Evolutionary conservation across 495 filamentous ascomycete genomes (phyloP).

Genomic region (Neurospora terricola): DNA sequence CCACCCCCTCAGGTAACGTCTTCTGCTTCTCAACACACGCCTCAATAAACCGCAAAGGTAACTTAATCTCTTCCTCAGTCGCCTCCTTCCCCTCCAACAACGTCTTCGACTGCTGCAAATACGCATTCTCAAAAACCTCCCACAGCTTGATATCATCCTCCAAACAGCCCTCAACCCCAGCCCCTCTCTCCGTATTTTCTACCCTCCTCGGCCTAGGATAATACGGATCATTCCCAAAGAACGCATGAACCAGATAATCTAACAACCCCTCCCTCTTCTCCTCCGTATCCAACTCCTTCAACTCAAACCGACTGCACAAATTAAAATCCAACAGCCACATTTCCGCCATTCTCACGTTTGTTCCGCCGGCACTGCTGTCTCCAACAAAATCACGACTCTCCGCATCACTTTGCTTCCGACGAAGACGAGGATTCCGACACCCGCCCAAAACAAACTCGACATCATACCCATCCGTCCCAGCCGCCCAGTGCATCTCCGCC

Average conservation of each 20-base stretch:
- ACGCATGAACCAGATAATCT: conserved; percentile 5
- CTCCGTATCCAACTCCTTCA: background rate
- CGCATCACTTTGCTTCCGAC: background rate
- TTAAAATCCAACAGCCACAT: conserved; percentile 12
- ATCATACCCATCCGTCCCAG: conserved; percentile 7
- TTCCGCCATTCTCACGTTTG: background rate
- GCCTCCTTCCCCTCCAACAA: background rate
- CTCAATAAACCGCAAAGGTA: conserved; percentile 4
- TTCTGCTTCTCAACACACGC: conserved; percentile 6
- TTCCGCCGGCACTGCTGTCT: background rate
- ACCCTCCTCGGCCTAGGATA: conserved; percentile 8
- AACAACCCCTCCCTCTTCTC: conserved; percentile 1
- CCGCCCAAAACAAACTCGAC: conserved; percentile 14
- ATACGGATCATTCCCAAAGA: conserved; percentile 13
- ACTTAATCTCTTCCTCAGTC: background rate
- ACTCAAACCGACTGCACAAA: conserved; percentile 3
- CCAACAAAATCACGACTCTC: background rate
- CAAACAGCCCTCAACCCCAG: too few species aligned
- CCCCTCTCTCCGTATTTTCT: background rate
- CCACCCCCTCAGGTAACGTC: conserved; percentile 4
- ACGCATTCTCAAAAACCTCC: conserved; percentile 1
- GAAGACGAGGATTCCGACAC: background rate
- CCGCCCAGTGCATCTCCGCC: conserved; percentile 11
- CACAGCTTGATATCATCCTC: background rate
- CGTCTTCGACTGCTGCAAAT: background rate